Conservation (phyloP, 306 rosid genomes). For the Pueraria montana region DNA sequence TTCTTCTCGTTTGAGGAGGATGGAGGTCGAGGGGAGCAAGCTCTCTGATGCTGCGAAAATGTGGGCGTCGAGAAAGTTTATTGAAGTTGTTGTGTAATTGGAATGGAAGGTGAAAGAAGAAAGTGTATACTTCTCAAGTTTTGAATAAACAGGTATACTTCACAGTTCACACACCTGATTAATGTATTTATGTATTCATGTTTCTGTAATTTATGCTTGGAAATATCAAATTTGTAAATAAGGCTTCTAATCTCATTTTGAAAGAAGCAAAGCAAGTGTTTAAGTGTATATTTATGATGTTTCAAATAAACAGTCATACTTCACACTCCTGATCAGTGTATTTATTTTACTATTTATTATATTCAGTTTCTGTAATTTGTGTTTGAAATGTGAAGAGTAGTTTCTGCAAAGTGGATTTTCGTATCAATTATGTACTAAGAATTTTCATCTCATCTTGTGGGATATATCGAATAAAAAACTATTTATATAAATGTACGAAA, state of each 20-base stretch:
- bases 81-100: constrained; percentile 61
- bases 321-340: constrained; percentile 4
- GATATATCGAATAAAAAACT: neutral
- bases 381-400: constrained; percentile 19
- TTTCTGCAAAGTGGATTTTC: constrained; percentile 36
- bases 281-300: constrained; percentile 32
- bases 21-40: constrained; percentile 77
- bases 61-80: constrained; percentile 64
- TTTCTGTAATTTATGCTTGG: neutral
- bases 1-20: constrained; percentile 60
- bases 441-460: neutral
- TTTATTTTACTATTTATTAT: neutral
- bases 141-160: constrained; percentile 50
- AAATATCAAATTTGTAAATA: neutral
- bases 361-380: constrained; percentile 40
- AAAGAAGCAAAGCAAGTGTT: neutral
- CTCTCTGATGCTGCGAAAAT: constrained; percentile 66
- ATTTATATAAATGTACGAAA: neutral
- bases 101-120: constrained; percentile 34
- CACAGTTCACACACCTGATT: neutral
- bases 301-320: constrained; percentile 46
- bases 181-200: constrained; percentile 32
- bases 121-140: constrained; percentile 46
- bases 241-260: neutral
- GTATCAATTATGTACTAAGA: constrained; percentile 32